Base-by-base conservation (phyloP, 495 filamentous ascomycete species). In the Oidiodendron maius region DNA sequence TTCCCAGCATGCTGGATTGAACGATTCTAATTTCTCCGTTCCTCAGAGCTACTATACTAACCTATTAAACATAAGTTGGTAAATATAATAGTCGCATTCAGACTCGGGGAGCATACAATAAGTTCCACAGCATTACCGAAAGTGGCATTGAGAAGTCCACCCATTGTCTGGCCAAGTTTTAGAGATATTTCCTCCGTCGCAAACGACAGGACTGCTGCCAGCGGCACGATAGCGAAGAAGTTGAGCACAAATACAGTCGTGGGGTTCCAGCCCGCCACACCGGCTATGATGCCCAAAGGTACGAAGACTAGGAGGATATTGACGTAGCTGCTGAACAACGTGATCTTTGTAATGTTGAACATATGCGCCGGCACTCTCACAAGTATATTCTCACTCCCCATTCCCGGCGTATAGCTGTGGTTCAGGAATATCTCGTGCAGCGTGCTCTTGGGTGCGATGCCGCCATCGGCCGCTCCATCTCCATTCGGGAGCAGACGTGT, bases 91-190 rank as follows among this genome's bases (percentile, higher is more conserved):
- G 26, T 30, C 26, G 5, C 28, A 26, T 53, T 20, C 6, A 5
- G 26, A 17, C 34, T 44, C 25, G 34, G 15, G 5, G 17, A 5
- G 61, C 86, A 60, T 72, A 95, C 93, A 71, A 98, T 98, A 58
- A 97, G 67, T 60, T 98, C 93, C n/a, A 96, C 91, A 0, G 93
- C 93, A 74, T 98, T 98, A 34, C 93, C 93, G 69, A 95, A 96
- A 5, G 88, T 94, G 21, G 93, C 93, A 72, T 98, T 98, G 61
- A 96, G 77, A 56, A 98, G 67, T 1, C 93, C 93, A 34, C 93
- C 93, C 26, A 97, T 62, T 0, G 93, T 91, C 65, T 96, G 84
- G 15, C 93, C 93, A 49, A 96, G 74, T 41, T 84, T 83, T 10
- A 76, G 74, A 4, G 88, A 82, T 50, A 98, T 74, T 65, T 98